Conservation (phyloP, 2,329 filamentous ascomycete species). For the Pseudocercospora musae region DNA sequence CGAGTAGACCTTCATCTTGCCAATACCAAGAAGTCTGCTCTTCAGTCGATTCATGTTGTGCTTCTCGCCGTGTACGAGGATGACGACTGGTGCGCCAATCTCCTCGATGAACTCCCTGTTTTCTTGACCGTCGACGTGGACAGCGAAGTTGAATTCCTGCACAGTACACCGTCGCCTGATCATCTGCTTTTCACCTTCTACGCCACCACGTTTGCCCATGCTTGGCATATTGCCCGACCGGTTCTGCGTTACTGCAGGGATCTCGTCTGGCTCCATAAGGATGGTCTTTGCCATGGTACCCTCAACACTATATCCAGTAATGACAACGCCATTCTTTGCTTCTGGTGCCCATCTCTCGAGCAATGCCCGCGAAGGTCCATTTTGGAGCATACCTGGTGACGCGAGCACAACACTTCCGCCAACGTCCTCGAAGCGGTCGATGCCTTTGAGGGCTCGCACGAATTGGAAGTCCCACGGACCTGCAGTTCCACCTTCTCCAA, state of each 20-base stretch:
- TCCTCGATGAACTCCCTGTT: conserved; percentile 97
- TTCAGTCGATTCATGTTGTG: conserved; percentile 98
- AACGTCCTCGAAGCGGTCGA: conserved; percentile 94
- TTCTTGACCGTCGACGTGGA: conserved; percentile 92
- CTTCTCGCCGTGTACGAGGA: conserved; percentile 93
- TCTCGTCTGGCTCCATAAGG: conserved; percentile 90
- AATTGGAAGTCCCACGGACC: conserved; percentile 97
- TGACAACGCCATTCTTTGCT: conserved; percentile 95
- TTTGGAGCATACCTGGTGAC: conserved; percentile 96
- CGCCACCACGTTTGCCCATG: conserved; percentile 42
- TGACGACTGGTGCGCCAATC: conserved; percentile 86
- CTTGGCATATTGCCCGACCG: conserved; percentile 22
- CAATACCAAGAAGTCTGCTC: conserved; percentile 89
- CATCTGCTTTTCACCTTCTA: conserved; percentile 74
- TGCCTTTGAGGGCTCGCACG: conserved; percentile 83
- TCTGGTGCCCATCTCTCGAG: conserved; percentile 95
- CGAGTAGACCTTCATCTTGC: conserved; percentile 85
- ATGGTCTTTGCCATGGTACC: conserved; percentile 97
- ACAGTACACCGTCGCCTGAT: conserved; percentile 90
- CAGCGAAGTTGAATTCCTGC: conserved; percentile 91
- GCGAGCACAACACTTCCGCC: conserved; percentile 96
- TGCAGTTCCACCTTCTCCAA: conserved; percentile 65
- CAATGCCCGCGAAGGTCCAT: conserved; percentile 86
- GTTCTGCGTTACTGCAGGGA: conserved; percentile 83
- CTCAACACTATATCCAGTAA: conserved; percentile 97